Evolutionary conservation across 2,329 filamentous ascomycete species (phyloP), one percentile per base, ranked within the genome.

Genomic region (Pseudogymnoascus sp.): DNA sequence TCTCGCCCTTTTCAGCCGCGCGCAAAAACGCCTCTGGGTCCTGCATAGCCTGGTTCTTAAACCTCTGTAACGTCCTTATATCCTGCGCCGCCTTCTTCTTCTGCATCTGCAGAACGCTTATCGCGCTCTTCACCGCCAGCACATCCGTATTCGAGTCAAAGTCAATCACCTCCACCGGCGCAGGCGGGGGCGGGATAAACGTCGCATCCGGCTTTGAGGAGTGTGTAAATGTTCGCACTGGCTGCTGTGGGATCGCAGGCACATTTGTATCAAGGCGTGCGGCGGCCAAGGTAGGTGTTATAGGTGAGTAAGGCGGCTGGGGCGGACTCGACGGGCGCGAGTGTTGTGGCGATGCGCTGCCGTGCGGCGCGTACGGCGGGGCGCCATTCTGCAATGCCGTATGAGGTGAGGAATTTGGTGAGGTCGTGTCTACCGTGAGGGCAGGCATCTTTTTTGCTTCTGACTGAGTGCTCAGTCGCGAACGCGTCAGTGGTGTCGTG

Each of bases 61-160:
- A 82, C 62, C 79, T 78, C 66, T 86, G 83, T 35, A 97, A 79
- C 0, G 82, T 77, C 67, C 83, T 81, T 59, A 97, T 86, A 74
- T 97, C 92, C 54, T 83, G 82, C 58, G 85, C 78, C 40, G 90
- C 90, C 71, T 88, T 89, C 70, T 87, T 85, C 65, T 86, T 86
- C 77, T 97, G 93, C 66, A 96, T 81, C 75, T 96, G 91, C 54
- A 97, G 79, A 59, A 96, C 86, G 7, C 90, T 88, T 63, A 97
- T 91, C 50, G 92, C 90, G 26, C 89, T 90, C 66, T 88, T 86
- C 63, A 97, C 81, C 4, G 93, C 93, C 63, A 97, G 87, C 24
- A 88, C 91, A 77, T 97, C 93, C 6, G 90, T 86, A 70, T 96
- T 96, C 61, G 76, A 74, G 65, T 82, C 79, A 64, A 86, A 84